These are phyloP conservation scores for Pleurotus djamor DNA, from an alignment of 768 basidiomycete species.

Conservation along the genomic window DNA sequence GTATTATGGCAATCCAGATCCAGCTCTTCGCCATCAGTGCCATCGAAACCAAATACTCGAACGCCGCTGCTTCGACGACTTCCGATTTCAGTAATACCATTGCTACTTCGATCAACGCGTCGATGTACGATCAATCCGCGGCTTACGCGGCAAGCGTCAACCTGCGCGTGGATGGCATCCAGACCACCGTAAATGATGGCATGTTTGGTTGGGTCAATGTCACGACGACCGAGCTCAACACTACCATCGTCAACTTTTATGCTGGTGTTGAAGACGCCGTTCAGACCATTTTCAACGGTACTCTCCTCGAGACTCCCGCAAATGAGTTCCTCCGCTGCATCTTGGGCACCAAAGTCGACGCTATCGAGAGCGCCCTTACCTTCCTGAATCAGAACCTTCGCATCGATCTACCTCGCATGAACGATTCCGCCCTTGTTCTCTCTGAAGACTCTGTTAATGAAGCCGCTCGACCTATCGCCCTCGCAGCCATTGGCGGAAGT, in stretches of 20 bases:
- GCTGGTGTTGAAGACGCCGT: conserved; percentile 79
- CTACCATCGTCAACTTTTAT: conserved; percentile 86
- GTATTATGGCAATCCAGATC: conserved; percentile 80
- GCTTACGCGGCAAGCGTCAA: conserved; percentile 82
- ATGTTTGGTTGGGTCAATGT: conserved; percentile 95
- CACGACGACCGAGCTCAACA: conserved; percentile 86
- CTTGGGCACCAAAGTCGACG: conserved; percentile 87
- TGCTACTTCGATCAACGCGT: conserved; percentile 72
- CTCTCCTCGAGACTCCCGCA: conserved; percentile 76
- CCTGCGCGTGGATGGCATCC: conserved; percentile 60
- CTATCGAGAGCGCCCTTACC: conserved; percentile 83
- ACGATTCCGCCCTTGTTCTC: conserved; percentile 72
- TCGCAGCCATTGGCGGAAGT: conserved; percentile 69
- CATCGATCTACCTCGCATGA: conserved; percentile 77
- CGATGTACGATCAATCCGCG: conserved; percentile 80
- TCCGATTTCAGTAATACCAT: conserved; percentile 71
- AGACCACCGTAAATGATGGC: conserved; percentile 79
- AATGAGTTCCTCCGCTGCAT: conserved; percentile 89
- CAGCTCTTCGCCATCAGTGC: conserved; percentile 82
- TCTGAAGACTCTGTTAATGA: conserved; percentile 73
- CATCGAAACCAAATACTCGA: conserved; percentile 65
- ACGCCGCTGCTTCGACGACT: conserved; percentile 57
- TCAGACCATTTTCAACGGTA: conserved; percentile 77
- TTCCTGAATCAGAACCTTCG: conserved; percentile 89
- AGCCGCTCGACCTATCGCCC: conserved; percentile 75